Conservation (phyloP, 768 basidiomycete species). For the Auriscalpium orientale region DNA sequence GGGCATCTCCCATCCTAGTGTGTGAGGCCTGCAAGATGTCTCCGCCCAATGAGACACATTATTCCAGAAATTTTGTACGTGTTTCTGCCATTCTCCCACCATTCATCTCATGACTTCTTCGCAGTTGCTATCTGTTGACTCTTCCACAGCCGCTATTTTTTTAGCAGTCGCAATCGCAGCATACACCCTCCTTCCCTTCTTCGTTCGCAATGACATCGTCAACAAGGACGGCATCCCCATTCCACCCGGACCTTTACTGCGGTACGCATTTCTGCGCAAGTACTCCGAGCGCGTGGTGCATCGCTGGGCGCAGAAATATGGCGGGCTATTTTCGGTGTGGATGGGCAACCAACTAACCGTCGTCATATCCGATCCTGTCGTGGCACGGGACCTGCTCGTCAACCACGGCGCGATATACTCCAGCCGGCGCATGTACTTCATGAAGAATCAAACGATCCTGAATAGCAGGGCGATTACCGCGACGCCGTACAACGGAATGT, state of each 20-base stretch:
- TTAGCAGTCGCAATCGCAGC: no score
- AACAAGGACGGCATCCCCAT: constrained; percentile 19
- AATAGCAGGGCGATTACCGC: constrained; percentile 37
- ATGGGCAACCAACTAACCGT: constrained; percentile 42
- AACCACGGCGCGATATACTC: constrained; percentile 40
- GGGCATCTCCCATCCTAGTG: no score
- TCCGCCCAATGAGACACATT: no score
- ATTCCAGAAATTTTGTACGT: no score
- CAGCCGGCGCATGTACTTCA: constrained; percentile 37
- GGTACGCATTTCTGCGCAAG: constrained; percentile 31
- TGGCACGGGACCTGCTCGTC: constrained; percentile 38
- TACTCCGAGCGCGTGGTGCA: constrained; percentile 38
- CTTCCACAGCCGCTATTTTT: no score
- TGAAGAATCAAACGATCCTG: constrained; percentile 39
- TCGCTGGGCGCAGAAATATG: constrained; percentile 36
- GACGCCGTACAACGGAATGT: constrained; percentile 35
- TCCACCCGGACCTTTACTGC: constrained; percentile 18
- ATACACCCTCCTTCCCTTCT: constrained; percentile 7
- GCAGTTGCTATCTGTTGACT: no score
- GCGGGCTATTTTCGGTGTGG: constrained; percentile 37
- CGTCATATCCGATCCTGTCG: constrained; percentile 35
- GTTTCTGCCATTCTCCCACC: no score
- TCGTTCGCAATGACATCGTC: constrained; percentile 13
- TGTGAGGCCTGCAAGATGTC: no score
- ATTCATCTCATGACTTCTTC: no score